phyloP scores from a whole-genome alignment of 257 asterid genomes.

The Jacaranda copaia region DNA sequence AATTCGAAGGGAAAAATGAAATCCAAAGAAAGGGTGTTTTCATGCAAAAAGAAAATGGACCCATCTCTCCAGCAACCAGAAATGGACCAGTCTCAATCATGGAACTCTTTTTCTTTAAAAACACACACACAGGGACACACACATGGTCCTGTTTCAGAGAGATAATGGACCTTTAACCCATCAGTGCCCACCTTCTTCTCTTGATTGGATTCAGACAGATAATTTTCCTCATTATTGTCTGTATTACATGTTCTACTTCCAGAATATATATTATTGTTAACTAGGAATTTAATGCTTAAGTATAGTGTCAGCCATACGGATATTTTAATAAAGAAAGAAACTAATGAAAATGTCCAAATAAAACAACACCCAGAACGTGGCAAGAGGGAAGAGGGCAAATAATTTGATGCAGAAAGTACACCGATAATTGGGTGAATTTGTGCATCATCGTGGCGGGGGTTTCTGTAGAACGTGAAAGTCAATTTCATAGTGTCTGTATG shows the following conservation, averaged over 20 bases:
- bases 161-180: neutral
- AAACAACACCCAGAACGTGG: slow-evolving; percentile 3
- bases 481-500: slow-evolving; percentile 12
- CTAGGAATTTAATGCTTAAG: neutral
- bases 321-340: neutral
- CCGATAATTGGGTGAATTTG: neutral
- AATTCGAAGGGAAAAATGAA: neutral
- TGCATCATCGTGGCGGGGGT: slow-evolving; percentile 26
- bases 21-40: slow-evolving; percentile 15
- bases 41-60: slow-evolving; percentile 37
- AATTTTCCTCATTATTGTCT: neutral
- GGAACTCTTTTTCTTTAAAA: neutral
- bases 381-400: neutral
- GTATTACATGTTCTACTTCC: neutral
- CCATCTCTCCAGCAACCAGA: slow-evolving; percentile 22
- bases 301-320: neutral
- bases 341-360: neutral
- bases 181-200: slow-evolving; percentile 2
- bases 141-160: slow-evolving; percentile 11
- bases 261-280: neutral
- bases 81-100: slow-evolving; percentile 34
- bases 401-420: neutral
- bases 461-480: slow-evolving; percentile 34
- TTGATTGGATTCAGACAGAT: neutral
- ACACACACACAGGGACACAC: neutral